A percentile compares a stretch with the other conserved stretches of the same genome.
phyloP scores from a whole-genome alignment of 495 filamentous ascomycete species.

The Lasiosphaeria miniovina region DNA sequence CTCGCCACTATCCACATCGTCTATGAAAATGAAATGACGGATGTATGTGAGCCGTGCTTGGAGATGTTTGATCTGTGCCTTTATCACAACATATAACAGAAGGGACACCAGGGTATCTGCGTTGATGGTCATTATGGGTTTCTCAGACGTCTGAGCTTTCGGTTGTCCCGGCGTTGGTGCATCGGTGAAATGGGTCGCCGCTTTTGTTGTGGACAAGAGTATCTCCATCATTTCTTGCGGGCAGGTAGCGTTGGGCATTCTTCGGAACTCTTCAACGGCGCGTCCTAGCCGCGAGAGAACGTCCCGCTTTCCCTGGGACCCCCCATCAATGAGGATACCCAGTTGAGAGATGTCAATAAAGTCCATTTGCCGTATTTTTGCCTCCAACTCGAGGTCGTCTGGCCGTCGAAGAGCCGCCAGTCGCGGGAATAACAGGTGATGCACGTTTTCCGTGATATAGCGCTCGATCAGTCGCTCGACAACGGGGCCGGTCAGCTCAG shows the following conservation, averaged over 20 bases:
- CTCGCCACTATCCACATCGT: slow-evolving; percentile 96
- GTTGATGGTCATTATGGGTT: slow-evolving; percentile 74
- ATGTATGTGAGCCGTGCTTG: slow-evolving; percentile 88
- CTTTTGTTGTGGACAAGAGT: slow-evolving; percentile 81
- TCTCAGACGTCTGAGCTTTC: slow-evolving; percentile 32
- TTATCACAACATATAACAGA: slow-evolving; percentile 87
- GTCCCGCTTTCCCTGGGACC: slow-evolving; percentile 66
- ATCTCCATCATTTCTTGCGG: slow-evolving; percentile 95
- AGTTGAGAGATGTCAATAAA: slow-evolving; percentile 93
- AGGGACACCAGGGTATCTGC: slow-evolving; percentile 94
- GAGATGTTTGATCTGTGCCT: slow-evolving; percentile 83
- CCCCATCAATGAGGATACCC: slow-evolving; percentile 77
- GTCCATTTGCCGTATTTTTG: slow-evolving; percentile 86
- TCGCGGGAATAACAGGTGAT: slow-evolving; percentile 77
- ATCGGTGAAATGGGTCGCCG: slow-evolving; percentile 62
- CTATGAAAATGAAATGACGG: slow-evolving; percentile 92
- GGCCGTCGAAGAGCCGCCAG: slow-evolving; percentile 71
- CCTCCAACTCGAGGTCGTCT: slow-evolving; percentile 89
- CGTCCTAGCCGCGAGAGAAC: slow-evolving; percentile 65
- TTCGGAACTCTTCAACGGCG: slow-evolving; percentile 87
- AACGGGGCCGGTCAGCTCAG: slow-evolving; percentile 85
- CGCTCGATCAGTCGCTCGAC: slow-evolving; percentile 94
- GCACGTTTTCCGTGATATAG: slow-evolving; percentile 90
- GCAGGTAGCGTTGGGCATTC: slow-evolving; percentile 76
- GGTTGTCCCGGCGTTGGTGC: slow-evolving; percentile 30